phyloP scores from a whole-genome alignment of 805 yeast genomes.

The Pichia kluyveri region DNA sequence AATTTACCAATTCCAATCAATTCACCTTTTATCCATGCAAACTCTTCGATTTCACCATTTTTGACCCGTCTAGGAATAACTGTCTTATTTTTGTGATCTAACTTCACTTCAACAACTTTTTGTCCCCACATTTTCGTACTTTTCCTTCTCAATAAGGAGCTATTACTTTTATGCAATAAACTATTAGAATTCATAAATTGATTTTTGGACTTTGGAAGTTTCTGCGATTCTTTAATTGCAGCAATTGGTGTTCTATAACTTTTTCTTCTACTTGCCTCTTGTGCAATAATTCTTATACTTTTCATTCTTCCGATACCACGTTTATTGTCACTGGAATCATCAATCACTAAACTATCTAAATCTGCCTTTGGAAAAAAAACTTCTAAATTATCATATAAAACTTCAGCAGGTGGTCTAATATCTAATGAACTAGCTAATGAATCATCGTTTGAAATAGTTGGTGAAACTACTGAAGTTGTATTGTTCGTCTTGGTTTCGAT shows the following conservation, averaged over 20 bases:
- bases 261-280: constrained; percentile 66
- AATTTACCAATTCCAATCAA: constrained; percentile 94
- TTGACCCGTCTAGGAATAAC: constrained; percentile 3
- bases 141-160: constrained; percentile 48
- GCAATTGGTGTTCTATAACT: not conserved
- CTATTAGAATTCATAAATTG: not conserved
- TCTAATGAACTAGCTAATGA: constrained; percentile 33
- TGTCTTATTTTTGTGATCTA: constrained; percentile 42
- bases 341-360: constrained; percentile 82
- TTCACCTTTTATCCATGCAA: constrained; percentile 98
- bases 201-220: not conserved
- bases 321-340: constrained; percentile 37
- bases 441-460: not conserved
- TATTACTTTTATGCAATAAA: constrained; percentile 2
- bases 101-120: constrained; percentile 75
- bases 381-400: constrained; percentile 84
- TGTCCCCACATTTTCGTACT: constrained; percentile 99
- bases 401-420: constrained; percentile 92
- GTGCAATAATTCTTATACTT: constrained; percentile 87
- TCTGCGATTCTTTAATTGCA: constrained; percentile 29
- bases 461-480: not conserved
- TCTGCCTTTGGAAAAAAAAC: constrained; percentile 88
- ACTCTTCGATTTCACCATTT: constrained; percentile 60
- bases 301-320: constrained; percentile 59
- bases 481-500: not conserved